These are phyloP conservation scores for Aureococcus anophagefferens DNA, from an alignment of 108 stramenopile genomes.

Conservation along the genomic window DNA sequence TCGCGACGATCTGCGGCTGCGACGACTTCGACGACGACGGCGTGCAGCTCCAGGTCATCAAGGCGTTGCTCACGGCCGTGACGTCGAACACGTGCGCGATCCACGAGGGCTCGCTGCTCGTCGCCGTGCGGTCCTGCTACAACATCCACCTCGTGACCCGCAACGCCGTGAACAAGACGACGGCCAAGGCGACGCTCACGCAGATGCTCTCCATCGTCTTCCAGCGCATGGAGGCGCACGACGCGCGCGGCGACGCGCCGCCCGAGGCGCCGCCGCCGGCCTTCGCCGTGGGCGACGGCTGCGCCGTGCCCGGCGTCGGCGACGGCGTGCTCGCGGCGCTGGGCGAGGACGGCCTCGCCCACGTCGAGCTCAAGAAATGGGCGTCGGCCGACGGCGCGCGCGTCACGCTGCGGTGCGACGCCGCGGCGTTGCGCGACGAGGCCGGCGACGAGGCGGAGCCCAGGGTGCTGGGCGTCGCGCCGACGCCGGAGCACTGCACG, in stretches of 20 bases:
- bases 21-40: conserved; percentile 37
- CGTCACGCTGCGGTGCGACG: no score
- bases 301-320: no score
- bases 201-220: conserved; percentile 84
- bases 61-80: conserved; percentile 48
- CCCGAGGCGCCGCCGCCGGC: not conserved
- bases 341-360: no score
- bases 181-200: conserved; percentile 84
- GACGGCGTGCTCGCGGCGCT: no score
- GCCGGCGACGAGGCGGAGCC: no score
- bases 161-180: conserved; percentile 73
- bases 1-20: conserved; percentile 41
- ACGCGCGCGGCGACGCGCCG: conserved; percentile 25
- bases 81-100: conserved; percentile 40
- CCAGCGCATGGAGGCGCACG: conserved; percentile 76
- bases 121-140: conserved; percentile 79
- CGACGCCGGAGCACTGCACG: no score
- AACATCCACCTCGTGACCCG: conserved; percentile 79
- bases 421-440: no score
- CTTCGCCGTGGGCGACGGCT: no score
- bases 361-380: no score
- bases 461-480: no score
- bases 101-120: conserved; percentile 71
- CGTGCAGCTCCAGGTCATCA: conserved; percentile 61
- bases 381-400: no score